phyloP scores from a whole-genome alignment of 1,139 yeast species.

The Suhomyces ambrosiae region DNA sequence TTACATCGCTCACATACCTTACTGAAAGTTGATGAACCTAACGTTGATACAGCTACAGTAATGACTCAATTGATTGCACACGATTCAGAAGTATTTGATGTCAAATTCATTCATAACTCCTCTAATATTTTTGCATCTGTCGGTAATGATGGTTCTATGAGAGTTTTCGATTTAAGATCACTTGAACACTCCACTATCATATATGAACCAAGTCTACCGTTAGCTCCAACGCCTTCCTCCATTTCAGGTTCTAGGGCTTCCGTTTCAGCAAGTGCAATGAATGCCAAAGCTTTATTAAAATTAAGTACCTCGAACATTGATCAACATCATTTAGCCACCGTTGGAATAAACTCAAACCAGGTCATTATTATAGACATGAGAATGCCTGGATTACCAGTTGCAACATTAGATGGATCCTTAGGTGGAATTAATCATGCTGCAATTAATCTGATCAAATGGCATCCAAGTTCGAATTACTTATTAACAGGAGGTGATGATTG shows the following conservation, averaged over 20 bases:
- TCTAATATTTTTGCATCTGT: conserved; percentile 87
- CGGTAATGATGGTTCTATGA: conserved; percentile 93
- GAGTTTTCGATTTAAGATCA: conserved; percentile 87
- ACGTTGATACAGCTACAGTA: conserved; percentile 59
- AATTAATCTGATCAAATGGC: conserved; percentile 81
- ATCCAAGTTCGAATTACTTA: conserved; percentile 69
- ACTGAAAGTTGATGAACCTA: conserved; percentile 9
- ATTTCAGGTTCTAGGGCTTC: conserved; percentile 4
- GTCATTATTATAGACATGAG: conserved; percentile 80
- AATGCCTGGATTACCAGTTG: conserved; percentile 81
- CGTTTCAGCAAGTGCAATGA: conserved; percentile 18
- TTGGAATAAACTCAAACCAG: conserved; percentile 69
- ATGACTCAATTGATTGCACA: conserved; percentile 95
- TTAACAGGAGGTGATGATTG: conserved; percentile 89
- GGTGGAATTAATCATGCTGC: conserved; percentile 50
- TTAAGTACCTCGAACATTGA: conserved; percentile 80
- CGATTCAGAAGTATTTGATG: conserved; percentile 94
- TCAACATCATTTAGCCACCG: conserved; percentile 76
- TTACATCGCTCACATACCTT: conserved; percentile 41
- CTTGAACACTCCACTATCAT: conserved; percentile 93
- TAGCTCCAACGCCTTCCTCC: conserved; percentile 31
- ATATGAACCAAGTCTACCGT: conserved; percentile 55
- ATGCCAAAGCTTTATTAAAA: conserved; percentile 66
- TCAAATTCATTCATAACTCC: conserved; percentile 74
- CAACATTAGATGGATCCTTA: conserved; percentile 66